phyloP scores from a whole-genome alignment of 352 stramenopile species.

The Phytophthora cactorum region DNA sequence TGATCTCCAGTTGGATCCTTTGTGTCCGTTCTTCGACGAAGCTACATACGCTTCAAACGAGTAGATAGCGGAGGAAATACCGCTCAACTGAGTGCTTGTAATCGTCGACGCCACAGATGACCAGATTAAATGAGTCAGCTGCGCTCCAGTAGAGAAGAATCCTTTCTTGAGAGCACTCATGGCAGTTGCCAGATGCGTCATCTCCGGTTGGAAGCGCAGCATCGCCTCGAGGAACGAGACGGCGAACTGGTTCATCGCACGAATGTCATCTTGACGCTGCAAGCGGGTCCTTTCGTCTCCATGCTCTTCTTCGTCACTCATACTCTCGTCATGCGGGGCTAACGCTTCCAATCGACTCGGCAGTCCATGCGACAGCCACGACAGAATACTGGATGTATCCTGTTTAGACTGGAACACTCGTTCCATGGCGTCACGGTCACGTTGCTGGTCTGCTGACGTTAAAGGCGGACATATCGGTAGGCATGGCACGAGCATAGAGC shows the following conservation, averaged over 20 bases:
- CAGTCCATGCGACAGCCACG: conserved; percentile 63
- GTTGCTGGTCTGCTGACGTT: conserved; percentile 62
- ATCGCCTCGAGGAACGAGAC: conserved; percentile 71
- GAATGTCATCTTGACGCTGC: conserved; percentile 49
- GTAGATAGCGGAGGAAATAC: conserved; percentile 74
- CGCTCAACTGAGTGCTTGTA: conserved; percentile 68
- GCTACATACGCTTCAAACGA: conserved; percentile 44
- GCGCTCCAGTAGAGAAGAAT: conserved; percentile 71
- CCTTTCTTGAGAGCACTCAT: conserved; percentile 72
- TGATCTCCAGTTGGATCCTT: conserved; percentile 21
- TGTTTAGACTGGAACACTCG: conserved; percentile 77
- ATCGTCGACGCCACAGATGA: conserved; percentile 70
- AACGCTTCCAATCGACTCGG: conserved; percentile 51
- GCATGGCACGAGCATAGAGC: conserved; percentile 91
- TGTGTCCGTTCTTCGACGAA: conserved; percentile 29
- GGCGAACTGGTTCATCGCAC: conserved; percentile 82
- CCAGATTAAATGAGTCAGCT: conserved; percentile 82
- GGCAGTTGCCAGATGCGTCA: conserved; percentile 54
- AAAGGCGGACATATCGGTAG: conserved; percentile 63
- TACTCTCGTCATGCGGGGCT: conserved; percentile 41
- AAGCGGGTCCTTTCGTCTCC: conserved; percentile 21
- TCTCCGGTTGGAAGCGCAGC: conserved; percentile 71
- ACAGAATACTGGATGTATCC: conserved; percentile 67
- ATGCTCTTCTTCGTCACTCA: conserved; percentile 38
- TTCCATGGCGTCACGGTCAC: conserved; percentile 71